These are phyloP conservation scores for Neurospora terricola DNA, from an alignment of 495 filamentous ascomycete genomes.

Conservation along the genomic window DNA sequence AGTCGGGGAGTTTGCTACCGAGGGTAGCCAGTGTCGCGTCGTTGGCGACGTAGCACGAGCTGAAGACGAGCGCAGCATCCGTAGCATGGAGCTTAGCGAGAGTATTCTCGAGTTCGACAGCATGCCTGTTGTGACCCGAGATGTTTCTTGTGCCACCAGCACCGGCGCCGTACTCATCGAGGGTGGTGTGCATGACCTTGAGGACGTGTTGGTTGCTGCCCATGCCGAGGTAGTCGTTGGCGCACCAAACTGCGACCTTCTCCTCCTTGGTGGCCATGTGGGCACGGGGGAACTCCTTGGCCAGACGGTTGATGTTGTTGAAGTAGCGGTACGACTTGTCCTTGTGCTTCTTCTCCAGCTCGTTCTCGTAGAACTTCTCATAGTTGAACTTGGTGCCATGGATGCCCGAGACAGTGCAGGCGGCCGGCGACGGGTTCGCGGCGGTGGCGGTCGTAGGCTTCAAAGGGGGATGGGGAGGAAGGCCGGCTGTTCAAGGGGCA, in stretches of 20 bases:
- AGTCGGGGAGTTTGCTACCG: slow-evolving; percentile 90
- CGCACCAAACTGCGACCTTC: slow-evolving; percentile 97
- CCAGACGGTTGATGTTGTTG: slow-evolving; percentile 99
- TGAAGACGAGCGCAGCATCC: slow-evolving; percentile 86
- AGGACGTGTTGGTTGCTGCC: slow-evolving; percentile 82
- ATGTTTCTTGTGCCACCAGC: slow-evolving; percentile 96
- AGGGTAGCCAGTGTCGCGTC: slow-evolving; percentile 95
- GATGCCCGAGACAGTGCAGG: slow-evolving; percentile 13
- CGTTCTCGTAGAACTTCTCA: slow-evolving; percentile 73
- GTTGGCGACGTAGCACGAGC: slow-evolving; percentile 95
- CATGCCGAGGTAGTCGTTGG: slow-evolving; percentile 98
- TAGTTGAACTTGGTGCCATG: slow-evolving; percentile 66
- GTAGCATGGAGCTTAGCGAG: slow-evolving; percentile 85
- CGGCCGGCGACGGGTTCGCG: slow-evolving; percentile 6
- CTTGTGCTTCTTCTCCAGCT: slow-evolving; percentile 97
- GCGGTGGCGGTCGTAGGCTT: slow-evolving; percentile 24
- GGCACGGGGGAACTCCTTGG: slow-evolving; percentile 89
- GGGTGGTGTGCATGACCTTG: slow-evolving; percentile 84
- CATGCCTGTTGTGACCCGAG: slow-evolving; percentile 94
- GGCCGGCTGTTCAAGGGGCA: slow-evolving; percentile 20
- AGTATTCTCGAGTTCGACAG: slow-evolving; percentile 71
- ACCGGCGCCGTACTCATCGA: slow-evolving; percentile 90
- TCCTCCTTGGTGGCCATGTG: slow-evolving; percentile 80
- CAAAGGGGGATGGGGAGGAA: slow-evolving; percentile 26
- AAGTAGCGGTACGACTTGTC: slow-evolving; percentile 99